A percentile compares a stretch with the other conserved stretches of the same genome.
phyloP scores from a whole-genome alignment of 164 flowering plant genomes.

The Amborella trichopoda region DNA sequence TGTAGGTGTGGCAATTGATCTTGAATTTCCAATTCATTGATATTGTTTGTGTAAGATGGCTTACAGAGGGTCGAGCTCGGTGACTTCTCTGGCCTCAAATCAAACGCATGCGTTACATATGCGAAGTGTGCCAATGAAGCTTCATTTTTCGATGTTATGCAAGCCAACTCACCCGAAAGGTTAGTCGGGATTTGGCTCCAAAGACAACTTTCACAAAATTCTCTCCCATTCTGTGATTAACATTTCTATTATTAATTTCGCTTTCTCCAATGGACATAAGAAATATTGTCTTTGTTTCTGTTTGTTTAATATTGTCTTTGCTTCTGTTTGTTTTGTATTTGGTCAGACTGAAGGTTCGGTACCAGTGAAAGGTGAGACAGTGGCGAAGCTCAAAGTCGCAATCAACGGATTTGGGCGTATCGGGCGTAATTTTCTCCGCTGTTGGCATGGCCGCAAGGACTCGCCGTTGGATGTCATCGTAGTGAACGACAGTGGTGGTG shows the following conservation, averaged over 20 bases:
- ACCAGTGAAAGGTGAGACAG: constrained; percentile 44
- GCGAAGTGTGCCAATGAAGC: constrained; percentile 37
- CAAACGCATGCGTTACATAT: constrained; percentile 36
- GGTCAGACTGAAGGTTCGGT: constrained; percentile 30
- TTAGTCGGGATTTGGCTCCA: too few relatives aligned
- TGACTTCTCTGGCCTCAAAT: constrained; percentile 69
- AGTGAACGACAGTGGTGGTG: constrained; percentile 96
- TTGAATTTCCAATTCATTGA: too few relatives aligned
- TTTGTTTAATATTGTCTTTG: background rate
- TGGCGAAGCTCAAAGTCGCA: constrained; percentile 87
- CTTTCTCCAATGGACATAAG: too few relatives aligned
- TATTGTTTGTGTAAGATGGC: too few relatives aligned
- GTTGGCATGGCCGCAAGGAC: constrained; percentile 94
- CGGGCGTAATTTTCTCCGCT: constrained; percentile 93
- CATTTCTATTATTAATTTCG: too few relatives aligned
- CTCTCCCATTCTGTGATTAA: too few relatives aligned
- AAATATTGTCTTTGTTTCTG: too few relatives aligned
- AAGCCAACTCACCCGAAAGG: constrained; percentile 75
- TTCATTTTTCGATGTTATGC: constrained; percentile 62
- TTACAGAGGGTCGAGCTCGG: constrained; percentile 58
- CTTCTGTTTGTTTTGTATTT: too few relatives aligned
- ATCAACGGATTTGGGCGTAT: constrained; percentile 92
- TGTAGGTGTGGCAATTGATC: too few relatives aligned
- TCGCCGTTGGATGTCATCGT: constrained; percentile 84
- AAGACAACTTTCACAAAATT: too few relatives aligned